These are phyloP conservation scores for Arthrobotrys sinensis DNA, from an alignment of 2,329 filamentous ascomycete genomes.

Conservation along the genomic window DNA sequence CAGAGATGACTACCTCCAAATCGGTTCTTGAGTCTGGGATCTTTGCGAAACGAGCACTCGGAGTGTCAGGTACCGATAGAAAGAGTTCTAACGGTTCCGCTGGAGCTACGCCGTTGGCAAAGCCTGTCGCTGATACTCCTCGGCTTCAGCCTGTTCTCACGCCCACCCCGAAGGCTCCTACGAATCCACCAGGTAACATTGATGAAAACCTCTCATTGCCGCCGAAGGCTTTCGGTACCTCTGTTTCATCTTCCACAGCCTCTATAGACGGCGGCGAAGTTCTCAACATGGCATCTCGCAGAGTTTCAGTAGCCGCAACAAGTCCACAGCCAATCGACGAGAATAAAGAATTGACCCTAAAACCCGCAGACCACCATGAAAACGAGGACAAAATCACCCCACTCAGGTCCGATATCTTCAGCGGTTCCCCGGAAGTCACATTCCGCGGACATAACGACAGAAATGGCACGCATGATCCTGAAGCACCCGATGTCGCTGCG, in stretches of 20 bases:
- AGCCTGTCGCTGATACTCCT: constrained; percentile 61
- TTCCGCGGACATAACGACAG: constrained; percentile 41
- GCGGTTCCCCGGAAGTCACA: constrained; percentile 25
- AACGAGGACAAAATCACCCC: constrained; percentile 57
- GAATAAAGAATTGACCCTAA: constrained; percentile 41
- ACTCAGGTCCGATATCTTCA: constrained; percentile 40
- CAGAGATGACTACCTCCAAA: constrained; percentile 43
- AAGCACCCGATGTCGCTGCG: constrained; percentile 44
- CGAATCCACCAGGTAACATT: constrained; percentile 52
- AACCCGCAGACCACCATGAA: constrained; percentile 38
- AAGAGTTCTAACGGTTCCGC: constrained; percentile 52
- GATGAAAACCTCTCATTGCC: constrained; percentile 62
- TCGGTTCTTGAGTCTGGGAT: constrained; percentile 29
- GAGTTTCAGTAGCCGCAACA: constrained; percentile 42
- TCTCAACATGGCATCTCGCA: constrained; percentile 35
- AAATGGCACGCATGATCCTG: constrained; percentile 31
- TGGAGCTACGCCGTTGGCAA: constrained; percentile 51
- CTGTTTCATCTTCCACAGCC: constrained; percentile 62
- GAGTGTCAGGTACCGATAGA: constrained; percentile 45
- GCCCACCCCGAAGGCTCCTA: constrained; percentile 58
- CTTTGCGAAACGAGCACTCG: constrained; percentile 57
- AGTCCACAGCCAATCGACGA: constrained; percentile 44
- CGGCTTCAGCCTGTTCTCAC: constrained; percentile 59
- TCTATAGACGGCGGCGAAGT: constrained; percentile 63
- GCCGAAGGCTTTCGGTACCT: constrained; percentile 63